Base-by-base conservation (phyloP, 2,329 filamentous ascomycete genomes). In the Onygenales sp. region DNA sequence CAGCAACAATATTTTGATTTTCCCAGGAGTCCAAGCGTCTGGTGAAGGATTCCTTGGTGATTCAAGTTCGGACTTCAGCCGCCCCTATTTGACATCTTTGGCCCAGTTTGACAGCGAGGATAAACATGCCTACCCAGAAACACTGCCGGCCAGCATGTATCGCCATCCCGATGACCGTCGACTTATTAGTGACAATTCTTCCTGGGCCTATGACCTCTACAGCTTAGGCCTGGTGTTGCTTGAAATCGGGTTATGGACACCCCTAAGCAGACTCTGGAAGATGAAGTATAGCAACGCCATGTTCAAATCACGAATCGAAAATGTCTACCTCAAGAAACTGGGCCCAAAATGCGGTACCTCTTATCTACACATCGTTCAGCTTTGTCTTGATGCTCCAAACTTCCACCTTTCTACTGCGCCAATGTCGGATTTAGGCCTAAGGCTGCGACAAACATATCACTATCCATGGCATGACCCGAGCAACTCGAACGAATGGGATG, bases 171-270 rank as follows among this genome's bases (percentile, higher is more conserved):
- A 79, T 34, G 70, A 72, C 43, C 68, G 70, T 57, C 69, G 70
- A 56, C 59, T 58, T 7, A 59, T 68, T 40, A 64, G 67, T 11
- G 72, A 73, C 53, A 65, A 66, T 52, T 63, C 64, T 32, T 65
- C 64, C 52, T 76, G 65, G 67, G 68, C 67, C 37, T 75, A 70
- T 61, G 82, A 85, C 61, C 69, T 84, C 14, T 85, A 85, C 63
- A 79, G 80, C 42, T 70, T 85, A 2, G 82, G 81, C 2, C 65
- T 85, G 31, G 73, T 84, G 3, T 66, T 85, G 33, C 70, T 85
- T 33, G 82, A 85, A 59, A 78, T 85, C 56, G 82, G 82, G 4
- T 66, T 85, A 2, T 85, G 82, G 82, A 75, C 77, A 33, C 82
- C 82, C 0, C 70, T 85, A 31, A 77, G 77, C 52, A 78, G 80